phyloP scores from a whole-genome alignment of 208 protist genomes.

The Novymonas esmeraldas region DNA sequence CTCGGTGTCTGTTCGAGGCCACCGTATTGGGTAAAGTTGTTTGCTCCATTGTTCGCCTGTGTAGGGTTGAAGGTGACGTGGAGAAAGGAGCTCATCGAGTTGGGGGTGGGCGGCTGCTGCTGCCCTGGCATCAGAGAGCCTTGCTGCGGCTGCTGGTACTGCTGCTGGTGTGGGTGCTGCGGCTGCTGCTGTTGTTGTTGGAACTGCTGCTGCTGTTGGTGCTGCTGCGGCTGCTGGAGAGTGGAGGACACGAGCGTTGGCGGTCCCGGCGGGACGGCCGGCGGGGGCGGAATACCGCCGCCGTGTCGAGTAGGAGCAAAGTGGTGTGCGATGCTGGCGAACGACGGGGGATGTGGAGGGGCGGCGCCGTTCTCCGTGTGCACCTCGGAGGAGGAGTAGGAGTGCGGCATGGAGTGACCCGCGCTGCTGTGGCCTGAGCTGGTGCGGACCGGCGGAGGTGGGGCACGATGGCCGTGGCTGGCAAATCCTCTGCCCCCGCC shows the following conservation, averaged over 20 bases:
- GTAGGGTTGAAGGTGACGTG: conserved; percentile 43
- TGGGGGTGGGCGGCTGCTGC: conserved; percentile 29
- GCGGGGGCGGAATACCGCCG: conserved; percentile 13
- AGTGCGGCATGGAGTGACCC: conserved; percentile 9
- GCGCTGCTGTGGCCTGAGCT: neutral
- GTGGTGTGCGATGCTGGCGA: conserved; percentile 30
- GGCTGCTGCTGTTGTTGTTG: neutral
- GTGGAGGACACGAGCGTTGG: neutral
- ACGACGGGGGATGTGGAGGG: conserved; percentile 17
- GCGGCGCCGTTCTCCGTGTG: conserved; percentile 19
- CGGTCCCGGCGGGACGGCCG: conserved; percentile 8
- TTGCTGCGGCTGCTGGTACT: neutral
- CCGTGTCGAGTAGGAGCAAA: conserved; percentile 15
- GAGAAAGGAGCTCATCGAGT: conserved; percentile 34
- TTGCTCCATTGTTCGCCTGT: conserved; percentile 21
- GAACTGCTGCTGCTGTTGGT: no score
- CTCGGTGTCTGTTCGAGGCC: conserved; percentile 25
- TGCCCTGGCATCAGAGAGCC: conserved; percentile 1
- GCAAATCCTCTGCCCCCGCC: conserved; percentile 8
- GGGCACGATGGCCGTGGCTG: neutral
- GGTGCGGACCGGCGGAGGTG: neutral
- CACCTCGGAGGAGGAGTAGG: conserved; percentile 16
- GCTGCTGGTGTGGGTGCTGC: neutral
- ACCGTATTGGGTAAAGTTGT: conserved; percentile 26
- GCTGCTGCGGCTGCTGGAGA: neutral